Evolutionary conservation across 2,329 filamentous ascomycete genomes (phyloP).

Genomic region (Clathrospora elynae): DNA sequence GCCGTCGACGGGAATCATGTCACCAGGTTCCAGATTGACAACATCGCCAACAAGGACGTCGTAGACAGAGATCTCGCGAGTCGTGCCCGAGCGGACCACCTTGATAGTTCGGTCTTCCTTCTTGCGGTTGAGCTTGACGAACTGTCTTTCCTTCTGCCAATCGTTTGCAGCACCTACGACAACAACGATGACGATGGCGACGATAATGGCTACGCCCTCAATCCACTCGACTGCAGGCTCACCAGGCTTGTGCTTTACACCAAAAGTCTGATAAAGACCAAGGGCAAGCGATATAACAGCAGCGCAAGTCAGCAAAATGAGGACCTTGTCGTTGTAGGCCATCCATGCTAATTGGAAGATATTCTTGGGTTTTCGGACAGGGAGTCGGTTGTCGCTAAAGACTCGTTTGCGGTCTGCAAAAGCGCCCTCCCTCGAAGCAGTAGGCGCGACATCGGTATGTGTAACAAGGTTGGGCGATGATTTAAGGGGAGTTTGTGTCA

Average conservation of each 20-base stretch:
- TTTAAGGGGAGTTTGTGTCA: constrained; percentile 26
- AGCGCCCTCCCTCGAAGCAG: constrained; percentile 34
- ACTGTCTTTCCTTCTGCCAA: constrained; percentile 81
- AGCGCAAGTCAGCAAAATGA: constrained; percentile 59
- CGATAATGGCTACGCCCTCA: constrained; percentile 78
- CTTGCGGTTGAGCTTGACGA: constrained; percentile 78
- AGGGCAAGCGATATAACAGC: constrained; percentile 75
- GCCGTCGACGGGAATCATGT: constrained; percentile 72
- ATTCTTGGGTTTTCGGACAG: constrained; percentile 70
- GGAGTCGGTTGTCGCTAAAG: constrained; percentile 72
- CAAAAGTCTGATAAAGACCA: constrained; percentile 74
- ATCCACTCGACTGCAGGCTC: constrained; percentile 74
- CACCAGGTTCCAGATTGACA: constrained; percentile 71
- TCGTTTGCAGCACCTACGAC: constrained; percentile 79
- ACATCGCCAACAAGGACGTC: constrained; percentile 73
- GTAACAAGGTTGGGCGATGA: constrained; percentile 16
- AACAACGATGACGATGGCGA: constrained; percentile 76
- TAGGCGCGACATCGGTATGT: constrained; percentile 27
- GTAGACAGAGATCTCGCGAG: constrained; percentile 67
- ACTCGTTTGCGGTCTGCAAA: constrained; percentile 71
- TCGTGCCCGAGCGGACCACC: constrained; percentile 74
- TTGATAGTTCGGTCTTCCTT: constrained; percentile 78
- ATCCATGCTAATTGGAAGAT: constrained; percentile 77
- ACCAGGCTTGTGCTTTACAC: constrained; percentile 58
- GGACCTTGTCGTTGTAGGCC: constrained; percentile 80